phyloP scores from a whole-genome alignment of 2,329 filamentous ascomycete genomes.

The Cercospora zeina region DNA sequence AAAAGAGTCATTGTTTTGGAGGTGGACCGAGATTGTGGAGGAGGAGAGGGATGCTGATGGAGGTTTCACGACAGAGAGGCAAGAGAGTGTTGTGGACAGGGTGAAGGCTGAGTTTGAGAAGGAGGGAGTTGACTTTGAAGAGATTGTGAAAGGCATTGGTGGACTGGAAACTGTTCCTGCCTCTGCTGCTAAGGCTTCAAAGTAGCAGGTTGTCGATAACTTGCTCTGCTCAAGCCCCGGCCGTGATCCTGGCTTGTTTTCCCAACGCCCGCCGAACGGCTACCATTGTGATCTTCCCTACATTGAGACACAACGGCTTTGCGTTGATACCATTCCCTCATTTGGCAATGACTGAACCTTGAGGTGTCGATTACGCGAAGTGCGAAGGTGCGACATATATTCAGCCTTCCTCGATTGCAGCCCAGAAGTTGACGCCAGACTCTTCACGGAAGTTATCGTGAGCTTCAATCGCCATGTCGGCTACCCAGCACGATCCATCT shows the following conservation, averaged over 20 bases:
- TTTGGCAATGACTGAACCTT: neutral
- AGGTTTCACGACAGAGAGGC: constrained; percentile 73
- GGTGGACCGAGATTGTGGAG: constrained; percentile 90
- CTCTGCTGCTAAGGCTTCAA: constrained; percentile 34
- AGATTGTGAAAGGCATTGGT: constrained; percentile 71
- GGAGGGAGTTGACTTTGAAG: constrained; percentile 78
- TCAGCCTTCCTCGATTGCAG: neutral
- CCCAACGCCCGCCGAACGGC: neutral
- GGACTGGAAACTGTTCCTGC: constrained; percentile 58
- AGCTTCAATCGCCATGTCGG: neutral
- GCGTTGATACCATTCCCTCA: neutral
- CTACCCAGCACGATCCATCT: neutral
- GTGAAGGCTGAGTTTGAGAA: constrained; percentile 73
- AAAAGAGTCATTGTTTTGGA: constrained; percentile 86
- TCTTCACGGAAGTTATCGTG: neutral
- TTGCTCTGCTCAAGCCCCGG: neutral
- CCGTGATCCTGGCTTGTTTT: neutral
- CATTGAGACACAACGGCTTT: neutral
- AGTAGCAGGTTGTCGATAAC: neutral
- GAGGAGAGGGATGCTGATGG: constrained; percentile 78
- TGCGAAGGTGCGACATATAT: neutral
- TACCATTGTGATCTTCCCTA: neutral
- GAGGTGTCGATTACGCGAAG: neutral
- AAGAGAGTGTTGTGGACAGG: constrained; percentile 69
- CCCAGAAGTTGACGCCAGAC: neutral